Conservation (phyloP, 208 protist species). For the Novymonas esmeraldas region DNA sequence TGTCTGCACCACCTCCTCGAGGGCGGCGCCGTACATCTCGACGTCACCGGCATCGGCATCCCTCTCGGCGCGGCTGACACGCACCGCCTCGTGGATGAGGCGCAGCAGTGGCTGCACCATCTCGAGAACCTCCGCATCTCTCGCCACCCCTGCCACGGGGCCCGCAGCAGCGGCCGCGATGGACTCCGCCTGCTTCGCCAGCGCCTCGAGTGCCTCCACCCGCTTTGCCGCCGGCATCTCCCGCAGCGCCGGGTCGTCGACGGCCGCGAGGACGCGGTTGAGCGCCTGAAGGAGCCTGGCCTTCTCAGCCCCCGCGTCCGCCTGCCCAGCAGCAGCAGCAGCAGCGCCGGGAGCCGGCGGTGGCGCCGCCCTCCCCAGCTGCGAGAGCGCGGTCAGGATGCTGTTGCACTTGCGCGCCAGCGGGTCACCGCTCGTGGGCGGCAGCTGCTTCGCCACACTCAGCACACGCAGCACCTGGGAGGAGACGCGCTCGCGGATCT, state of each 20-base stretch:
- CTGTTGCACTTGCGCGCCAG: slow-evolving; percentile 56
- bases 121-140: slow-evolving; percentile 7
- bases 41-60: not conserved
- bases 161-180: slow-evolving; percentile 19
- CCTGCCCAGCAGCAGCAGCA: not conserved
- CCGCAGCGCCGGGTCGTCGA: slow-evolving; percentile 22
- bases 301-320: slow-evolving; percentile 1
- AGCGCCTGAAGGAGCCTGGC: slow-evolving; percentile 22
- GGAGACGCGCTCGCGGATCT: slow-evolving; percentile 35
- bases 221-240: slow-evolving; percentile 23
- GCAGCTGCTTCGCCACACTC: slow-evolving; percentile 45
- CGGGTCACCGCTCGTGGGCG: slow-evolving; percentile 29
- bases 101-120: slow-evolving; percentile 20
- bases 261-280: slow-evolving; percentile 1
- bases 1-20: slow-evolving; percentile 14
- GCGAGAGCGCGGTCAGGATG: slow-evolving; percentile 30
- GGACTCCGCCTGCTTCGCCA: slow-evolving; percentile 6
- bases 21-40: slow-evolving; percentile 7
- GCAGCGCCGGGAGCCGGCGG: too few species aligned
- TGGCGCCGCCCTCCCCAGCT: too few species aligned
- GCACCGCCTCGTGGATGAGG: slow-evolving; percentile 6
- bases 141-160: not conserved
- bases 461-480: slow-evolving; percentile 52
- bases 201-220: slow-evolving; percentile 5
- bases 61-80: slow-evolving; percentile 3